A percentile compares a stretch with the other conserved stretches of the same genome.
Conservation (phyloP, 495 filamentous ascomycete species). For the Penicillium coprophilum region DNA sequence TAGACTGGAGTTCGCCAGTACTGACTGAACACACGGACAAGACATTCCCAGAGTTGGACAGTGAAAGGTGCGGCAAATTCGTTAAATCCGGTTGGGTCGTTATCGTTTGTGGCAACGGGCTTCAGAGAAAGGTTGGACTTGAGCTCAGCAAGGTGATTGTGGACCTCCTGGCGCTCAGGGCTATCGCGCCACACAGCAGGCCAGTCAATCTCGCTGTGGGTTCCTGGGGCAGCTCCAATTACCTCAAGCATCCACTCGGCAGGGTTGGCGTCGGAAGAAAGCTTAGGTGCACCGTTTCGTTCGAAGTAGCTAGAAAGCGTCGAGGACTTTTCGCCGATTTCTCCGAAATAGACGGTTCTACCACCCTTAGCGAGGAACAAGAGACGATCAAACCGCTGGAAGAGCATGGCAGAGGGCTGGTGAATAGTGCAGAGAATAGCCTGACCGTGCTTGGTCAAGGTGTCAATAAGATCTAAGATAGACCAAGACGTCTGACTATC, state of each 20-base stretch:
- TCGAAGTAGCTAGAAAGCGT: conserved; percentile 79
- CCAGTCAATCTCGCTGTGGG: conserved; percentile 78
- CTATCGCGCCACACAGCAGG: conserved; percentile 74
- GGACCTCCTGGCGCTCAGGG: conserved; percentile 65
- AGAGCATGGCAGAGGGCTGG: conserved; percentile 91
- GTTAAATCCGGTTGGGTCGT: conserved; percentile 35
- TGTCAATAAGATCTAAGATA: conserved; percentile 80
- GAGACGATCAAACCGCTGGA: conserved; percentile 90
- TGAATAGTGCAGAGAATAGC: conserved; percentile 96
- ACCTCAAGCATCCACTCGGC: conserved; percentile 97
- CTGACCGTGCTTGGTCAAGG: conserved; percentile 83
- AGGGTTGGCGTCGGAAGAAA: conserved; percentile 76
- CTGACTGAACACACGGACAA: conserved; percentile 53
- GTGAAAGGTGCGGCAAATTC: conserved; percentile 58
- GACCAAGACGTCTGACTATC: conserved; percentile 92
- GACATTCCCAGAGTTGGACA: conserved; percentile 52
- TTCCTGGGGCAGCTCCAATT: conserved; percentile 88
- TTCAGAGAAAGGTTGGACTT: conserved; percentile 58
- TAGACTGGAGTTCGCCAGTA: conserved; percentile 63
- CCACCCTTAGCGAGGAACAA: conserved; percentile 82
- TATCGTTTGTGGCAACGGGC: conserved; percentile 30
- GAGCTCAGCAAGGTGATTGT: conserved; percentile 67
- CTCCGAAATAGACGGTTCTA: conserved; percentile 85
- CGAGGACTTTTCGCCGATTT: conserved; percentile 77
- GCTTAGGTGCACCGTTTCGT: conserved; percentile 65